Conservation (phyloP, 2,329 filamentous ascomycete genomes). For the Aspergillus quadrilineatus region DNA sequence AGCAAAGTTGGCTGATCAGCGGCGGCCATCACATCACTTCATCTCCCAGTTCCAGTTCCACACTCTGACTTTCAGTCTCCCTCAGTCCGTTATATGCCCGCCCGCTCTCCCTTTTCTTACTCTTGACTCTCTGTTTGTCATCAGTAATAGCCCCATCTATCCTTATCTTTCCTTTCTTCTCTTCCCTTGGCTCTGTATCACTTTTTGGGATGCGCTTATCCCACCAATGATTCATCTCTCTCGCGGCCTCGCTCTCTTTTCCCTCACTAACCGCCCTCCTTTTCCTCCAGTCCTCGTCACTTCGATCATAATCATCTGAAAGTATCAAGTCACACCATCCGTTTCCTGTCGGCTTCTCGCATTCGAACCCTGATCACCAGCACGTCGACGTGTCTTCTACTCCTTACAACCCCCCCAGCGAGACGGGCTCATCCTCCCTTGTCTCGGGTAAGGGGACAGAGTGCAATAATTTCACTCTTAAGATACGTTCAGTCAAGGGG, state of each 20-base stretch:
- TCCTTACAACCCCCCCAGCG: background rate
- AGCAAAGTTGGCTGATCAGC: conserved; percentile 5
- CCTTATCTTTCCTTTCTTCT: conserved; percentile 3
- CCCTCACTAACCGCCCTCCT: conserved; percentile 7
- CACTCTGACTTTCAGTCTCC: background rate
- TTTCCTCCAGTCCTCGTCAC: background rate
- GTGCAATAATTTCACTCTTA: conserved; percentile 18
- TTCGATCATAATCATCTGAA: background rate
- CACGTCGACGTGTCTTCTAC: background rate
- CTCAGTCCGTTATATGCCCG: background rate
- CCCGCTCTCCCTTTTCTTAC: background rate
- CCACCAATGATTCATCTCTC: conserved; percentile 2
- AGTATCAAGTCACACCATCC: conserved; percentile 2
- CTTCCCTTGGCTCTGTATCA: background rate
- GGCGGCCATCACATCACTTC: conserved; percentile 6
- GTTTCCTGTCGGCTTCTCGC: conserved; percentile 18
- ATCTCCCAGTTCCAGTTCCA: background rate
- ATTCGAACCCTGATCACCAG: conserved; percentile 13
- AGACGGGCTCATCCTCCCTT: conserved; percentile 4
- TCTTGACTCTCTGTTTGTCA: background rate
- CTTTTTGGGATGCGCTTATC: conserved; percentile 7
- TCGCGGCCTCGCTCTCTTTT: background rate
- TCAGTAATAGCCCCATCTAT: conserved; percentile 4
- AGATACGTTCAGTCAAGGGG: conserved; percentile 17
- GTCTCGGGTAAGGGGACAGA: conserved; percentile 14